These are phyloP conservation scores for Brassica hybrid DNA, from an alignment of 441 rosid genomes.

Conservation along the genomic window DNA sequence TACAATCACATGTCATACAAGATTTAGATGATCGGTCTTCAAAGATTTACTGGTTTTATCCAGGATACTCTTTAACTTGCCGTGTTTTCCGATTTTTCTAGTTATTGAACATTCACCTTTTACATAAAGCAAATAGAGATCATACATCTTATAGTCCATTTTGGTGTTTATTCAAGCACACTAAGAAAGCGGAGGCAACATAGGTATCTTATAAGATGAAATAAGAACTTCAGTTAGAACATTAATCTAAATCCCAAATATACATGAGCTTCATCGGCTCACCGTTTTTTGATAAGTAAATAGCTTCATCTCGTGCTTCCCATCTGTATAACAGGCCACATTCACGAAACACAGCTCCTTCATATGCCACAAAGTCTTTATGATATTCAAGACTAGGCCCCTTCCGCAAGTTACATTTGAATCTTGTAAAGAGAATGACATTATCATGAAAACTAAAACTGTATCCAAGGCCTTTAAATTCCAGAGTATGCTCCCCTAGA, in stretches of 20 bases:
- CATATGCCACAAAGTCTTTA: background rate
- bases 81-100: background rate
- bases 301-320: background rate
- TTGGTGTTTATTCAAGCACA: background rate
- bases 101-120: background rate
- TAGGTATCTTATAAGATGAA: conserved; percentile 1
- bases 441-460: background rate
- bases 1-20: background rate
- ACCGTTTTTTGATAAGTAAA: background rate
- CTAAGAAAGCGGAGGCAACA: background rate
- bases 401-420: background rate
- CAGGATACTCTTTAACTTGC: background rate
- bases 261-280: background rate
- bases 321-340: background rate
- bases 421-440: background rate
- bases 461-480: background rate
- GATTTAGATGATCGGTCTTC: background rate
- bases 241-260: conserved; percentile 14
- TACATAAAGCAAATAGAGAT: conserved; percentile 1
- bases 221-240: background rate
- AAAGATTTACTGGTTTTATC: background rate
- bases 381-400: conserved; percentile 1
- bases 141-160: background rate
- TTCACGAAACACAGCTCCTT: background rate
- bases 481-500: background rate